These are phyloP conservation scores for Backusella psychrophila DNA, from an alignment of 192 early-diverging fungal species.

Conservation along the genomic window DNA sequence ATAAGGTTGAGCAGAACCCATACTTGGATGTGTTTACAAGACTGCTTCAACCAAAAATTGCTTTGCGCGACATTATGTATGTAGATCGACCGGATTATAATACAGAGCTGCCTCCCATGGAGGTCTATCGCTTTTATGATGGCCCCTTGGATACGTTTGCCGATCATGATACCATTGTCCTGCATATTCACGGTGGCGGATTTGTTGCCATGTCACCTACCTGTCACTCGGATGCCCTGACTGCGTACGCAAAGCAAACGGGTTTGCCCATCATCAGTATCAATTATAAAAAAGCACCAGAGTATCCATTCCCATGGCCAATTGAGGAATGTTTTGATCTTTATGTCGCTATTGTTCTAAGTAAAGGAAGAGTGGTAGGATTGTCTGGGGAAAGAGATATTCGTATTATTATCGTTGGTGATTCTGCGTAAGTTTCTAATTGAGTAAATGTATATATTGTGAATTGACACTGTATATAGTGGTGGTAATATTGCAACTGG, in stretches of 20 bases:
- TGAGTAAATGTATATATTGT: conserved; percentile 2
- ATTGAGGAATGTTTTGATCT: conserved; percentile 91
- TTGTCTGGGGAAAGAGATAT: conserved; percentile 61
- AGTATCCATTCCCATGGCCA: conserved; percentile 90
- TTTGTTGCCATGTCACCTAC: conserved; percentile 89
- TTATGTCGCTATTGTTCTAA: conserved; percentile 71
- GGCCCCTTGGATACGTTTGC: conserved; percentile 39
- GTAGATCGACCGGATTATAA: conserved; percentile 24
- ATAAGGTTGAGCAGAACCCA: conserved; percentile 74
- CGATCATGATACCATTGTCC: conserved; percentile 43
- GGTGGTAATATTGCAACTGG: conserved; percentile 88
- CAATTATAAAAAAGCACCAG: conserved; percentile 95
- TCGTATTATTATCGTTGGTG: conserved; percentile 79
- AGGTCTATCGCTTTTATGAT: conserved; percentile 56
- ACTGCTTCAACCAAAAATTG: conserved; percentile 38
- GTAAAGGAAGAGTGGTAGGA: conserved; percentile 77
- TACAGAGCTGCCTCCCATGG: conserved; percentile 30
- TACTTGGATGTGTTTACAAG: conserved; percentile 51
- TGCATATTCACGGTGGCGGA: conserved; percentile 82
- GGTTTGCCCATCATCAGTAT: conserved; percentile 74
- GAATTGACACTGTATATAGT: neutral
- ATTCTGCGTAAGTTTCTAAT: conserved; percentile 79
- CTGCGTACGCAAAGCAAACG: conserved; percentile 74
- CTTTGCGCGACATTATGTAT: conserved; percentile 34
- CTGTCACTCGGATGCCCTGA: conserved; percentile 84